Evolutionary conservation across 306 rosid species (phyloP).

Genomic region (Lathyrus aphaca): DNA sequence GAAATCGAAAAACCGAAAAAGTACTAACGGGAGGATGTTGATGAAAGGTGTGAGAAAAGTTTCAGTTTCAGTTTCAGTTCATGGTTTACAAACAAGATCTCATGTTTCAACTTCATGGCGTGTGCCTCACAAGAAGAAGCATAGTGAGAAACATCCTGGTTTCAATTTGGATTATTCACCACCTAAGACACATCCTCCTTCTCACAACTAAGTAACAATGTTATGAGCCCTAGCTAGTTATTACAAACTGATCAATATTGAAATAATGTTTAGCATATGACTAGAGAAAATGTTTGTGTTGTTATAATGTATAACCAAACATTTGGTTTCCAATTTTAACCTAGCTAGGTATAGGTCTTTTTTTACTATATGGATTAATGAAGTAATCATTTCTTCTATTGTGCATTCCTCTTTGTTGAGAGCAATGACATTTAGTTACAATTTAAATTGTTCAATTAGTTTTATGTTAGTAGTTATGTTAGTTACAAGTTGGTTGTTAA

Average conservation of each 20-base stretch:
- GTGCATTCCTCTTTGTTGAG: not conserved
- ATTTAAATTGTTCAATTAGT: too few species aligned
- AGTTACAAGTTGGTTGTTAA: too few species aligned
- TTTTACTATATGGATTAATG: not conserved
- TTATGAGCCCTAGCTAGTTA: constrained; percentile 3
- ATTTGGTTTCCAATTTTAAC: not conserved
- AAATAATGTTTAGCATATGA: constrained; percentile 13
- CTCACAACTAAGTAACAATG: constrained; percentile 59
- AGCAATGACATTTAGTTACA: too few species aligned
- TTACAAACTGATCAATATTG: not conserved
- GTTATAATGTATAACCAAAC: not conserved
- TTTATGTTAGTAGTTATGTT: too few species aligned
- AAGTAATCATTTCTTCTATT: not conserved
- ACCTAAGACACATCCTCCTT: constrained; percentile 85
- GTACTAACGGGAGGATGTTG: constrained; percentile 6
- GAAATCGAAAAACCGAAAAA: constrained; percentile 31
- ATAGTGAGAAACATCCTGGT: constrained; percentile 55
- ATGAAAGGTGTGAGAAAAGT: constrained; percentile 15
- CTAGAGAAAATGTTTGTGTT: not conserved
- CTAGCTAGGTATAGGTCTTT: not conserved
- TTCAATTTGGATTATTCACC: constrained; percentile 72
- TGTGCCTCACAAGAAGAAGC: constrained; percentile 64
- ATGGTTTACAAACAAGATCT: constrained; percentile 28
- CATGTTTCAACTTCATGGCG: constrained; percentile 52
- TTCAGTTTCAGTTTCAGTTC: constrained; percentile 14